phyloP scores from a whole-genome alignment of 805 yeast species.

The Kurtzmaniella fragi region DNA sequence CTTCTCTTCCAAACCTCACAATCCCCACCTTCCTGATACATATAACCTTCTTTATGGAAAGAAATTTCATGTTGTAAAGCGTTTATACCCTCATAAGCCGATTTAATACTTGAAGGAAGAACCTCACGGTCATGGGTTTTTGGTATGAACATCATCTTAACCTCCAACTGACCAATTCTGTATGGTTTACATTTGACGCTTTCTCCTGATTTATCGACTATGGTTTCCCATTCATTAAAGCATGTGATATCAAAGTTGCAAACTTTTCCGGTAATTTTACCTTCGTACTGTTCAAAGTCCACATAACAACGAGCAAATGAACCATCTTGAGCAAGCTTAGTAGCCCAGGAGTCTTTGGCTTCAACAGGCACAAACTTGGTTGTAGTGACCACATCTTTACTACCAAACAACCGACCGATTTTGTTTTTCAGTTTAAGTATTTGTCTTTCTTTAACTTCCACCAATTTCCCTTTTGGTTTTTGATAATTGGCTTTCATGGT shows the following conservation, averaged over 20 bases:
- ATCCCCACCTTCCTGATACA: constrained; percentile 93
- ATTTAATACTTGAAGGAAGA: constrained; percentile 64
- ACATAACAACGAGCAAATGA: constrained; percentile 80
- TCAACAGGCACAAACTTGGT: constrained; percentile 50
- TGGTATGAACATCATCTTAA: constrained; percentile 66
- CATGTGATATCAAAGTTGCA: constrained; percentile 53
- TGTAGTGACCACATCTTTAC: constrained; percentile 42
- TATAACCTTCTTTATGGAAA: constrained; percentile 52
- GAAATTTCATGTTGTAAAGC: constrained; percentile 24
- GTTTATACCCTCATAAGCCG: constrained; percentile 33
- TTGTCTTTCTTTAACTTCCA: constrained; percentile 57
- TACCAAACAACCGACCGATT: constrained; percentile 44
- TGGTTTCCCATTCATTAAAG: constrained; percentile 76
- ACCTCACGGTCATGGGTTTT: constrained; percentile 54
- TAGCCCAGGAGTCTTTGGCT: constrained; percentile 56
- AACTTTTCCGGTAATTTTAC: constrained; percentile 49
- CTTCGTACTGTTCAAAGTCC: constrained; percentile 53
- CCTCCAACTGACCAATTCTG: constrained; percentile 60
- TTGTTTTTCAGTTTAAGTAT: constrained; percentile 42
- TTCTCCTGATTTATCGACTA: constrained; percentile 21
- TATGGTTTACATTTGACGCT: constrained; percentile 43
- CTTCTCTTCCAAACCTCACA: constrained; percentile 69
- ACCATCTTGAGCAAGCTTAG: constrained; percentile 75
- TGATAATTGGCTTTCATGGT: constrained; percentile 67
- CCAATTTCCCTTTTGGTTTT: constrained; percentile 44